phyloP scores from a whole-genome alignment of 140 eudicot genomes.

The Anethum foeniculum region DNA sequence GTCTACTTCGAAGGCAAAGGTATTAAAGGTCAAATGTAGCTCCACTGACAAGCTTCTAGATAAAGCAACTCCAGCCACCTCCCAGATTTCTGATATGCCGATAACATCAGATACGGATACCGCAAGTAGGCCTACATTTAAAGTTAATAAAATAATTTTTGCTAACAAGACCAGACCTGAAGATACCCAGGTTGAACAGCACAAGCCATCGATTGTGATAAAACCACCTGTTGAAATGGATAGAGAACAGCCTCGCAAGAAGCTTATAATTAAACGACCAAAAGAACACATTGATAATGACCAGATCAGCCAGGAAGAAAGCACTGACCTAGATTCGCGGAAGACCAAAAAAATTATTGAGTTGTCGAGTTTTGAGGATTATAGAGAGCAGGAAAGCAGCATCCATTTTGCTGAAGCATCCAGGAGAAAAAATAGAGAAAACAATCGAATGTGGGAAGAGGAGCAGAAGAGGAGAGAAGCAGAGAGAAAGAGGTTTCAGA shows the following conservation, averaged over 20 bases:
- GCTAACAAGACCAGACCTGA: constrained; percentile 55
- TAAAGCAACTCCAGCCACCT: constrained; percentile 52
- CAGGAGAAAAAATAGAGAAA: constrained; percentile 24
- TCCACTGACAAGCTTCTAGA: constrained; percentile 48
- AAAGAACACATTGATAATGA: constrained; percentile 65
- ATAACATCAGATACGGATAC: constrained; percentile 59
- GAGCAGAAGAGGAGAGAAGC: constrained; percentile 40
- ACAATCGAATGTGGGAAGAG: constrained; percentile 41
- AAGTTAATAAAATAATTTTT: constrained; percentile 65
- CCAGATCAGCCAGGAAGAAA: constrained; percentile 62
- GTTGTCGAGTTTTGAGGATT: constrained; percentile 45
- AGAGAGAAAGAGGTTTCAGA: constrained; percentile 34
- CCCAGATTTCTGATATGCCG: constrained; percentile 62
- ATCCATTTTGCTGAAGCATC: constrained; percentile 35
- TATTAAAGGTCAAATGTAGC: constrained; percentile 76
- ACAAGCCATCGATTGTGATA: constrained; percentile 59
- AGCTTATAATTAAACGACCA: constrained; percentile 60
- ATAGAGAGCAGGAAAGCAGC: constrained; percentile 25
- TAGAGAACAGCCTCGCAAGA: constrained; percentile 47
- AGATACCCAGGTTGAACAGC: constrained; percentile 50
- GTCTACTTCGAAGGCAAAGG: constrained; percentile 53
- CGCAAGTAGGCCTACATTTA: constrained; percentile 41
- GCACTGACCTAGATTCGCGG: constrained; percentile 48
- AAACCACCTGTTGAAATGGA: constrained; percentile 60
- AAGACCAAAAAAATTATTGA: constrained; percentile 71